phyloP scores from a whole-genome alignment of 371 early-diverging fungal genomes.

The Parasitella parasitica region DNA sequence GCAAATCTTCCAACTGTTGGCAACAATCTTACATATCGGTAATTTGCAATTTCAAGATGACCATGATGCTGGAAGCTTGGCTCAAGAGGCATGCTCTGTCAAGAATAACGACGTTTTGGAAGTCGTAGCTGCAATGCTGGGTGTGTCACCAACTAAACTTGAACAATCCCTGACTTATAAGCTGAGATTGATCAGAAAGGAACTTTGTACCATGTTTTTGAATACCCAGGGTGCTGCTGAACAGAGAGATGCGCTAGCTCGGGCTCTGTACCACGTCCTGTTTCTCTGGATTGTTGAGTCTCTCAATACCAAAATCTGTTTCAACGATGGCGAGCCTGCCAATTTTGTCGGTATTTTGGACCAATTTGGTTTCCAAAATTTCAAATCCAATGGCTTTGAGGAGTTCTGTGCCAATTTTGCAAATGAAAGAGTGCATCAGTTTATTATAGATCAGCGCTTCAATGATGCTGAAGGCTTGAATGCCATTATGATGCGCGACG shows the following conservation, averaged over 20 bases:
- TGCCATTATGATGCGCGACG: constrained; percentile 27
- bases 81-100: constrained; percentile 47
- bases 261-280: constrained; percentile 72
- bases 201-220: constrained; percentile 80
- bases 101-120: constrained; percentile 65
- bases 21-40: constrained; percentile 74
- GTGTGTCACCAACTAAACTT: constrained; percentile 57
- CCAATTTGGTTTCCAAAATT: constrained; percentile 72
- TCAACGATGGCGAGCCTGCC: constrained; percentile 56
- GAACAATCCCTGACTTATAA: constrained; percentile 69
- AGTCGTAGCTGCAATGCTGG: constrained; percentile 73
- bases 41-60: constrained; percentile 65
- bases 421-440: constrained; percentile 78
- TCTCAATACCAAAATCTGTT: constrained; percentile 72
- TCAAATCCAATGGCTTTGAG: constrained; percentile 65
- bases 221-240: constrained; percentile 61
- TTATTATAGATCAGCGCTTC: constrained; percentile 74
- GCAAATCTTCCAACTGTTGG: constrained; percentile 66
- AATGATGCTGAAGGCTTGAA: constrained; percentile 33
- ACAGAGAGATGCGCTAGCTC: constrained; percentile 68
- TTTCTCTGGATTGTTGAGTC: constrained; percentile 79
- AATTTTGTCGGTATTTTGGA: constrained; percentile 76
- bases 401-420: constrained; percentile 86
- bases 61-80: constrained; percentile 47
- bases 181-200: constrained; percentile 53